Base-by-base conservation (phyloP, 2,329 filamentous ascomycete genomes). In the Talaromyces sp. region DNA sequence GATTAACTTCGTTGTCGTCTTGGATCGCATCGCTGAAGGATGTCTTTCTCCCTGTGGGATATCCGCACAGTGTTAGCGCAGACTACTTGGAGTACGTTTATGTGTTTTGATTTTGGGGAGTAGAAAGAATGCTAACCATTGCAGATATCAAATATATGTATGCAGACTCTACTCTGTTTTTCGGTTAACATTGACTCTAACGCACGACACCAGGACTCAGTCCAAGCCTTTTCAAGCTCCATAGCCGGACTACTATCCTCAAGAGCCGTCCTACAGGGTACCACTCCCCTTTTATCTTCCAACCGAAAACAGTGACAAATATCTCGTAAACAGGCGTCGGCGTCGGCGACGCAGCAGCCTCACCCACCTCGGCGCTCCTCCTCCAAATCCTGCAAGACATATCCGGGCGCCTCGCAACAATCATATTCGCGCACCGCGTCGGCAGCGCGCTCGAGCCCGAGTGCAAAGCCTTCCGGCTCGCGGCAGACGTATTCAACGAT, bases 401-500 rank as follows among this genome's bases (percentile, higher is more conserved):
- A 56, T 88, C 89, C 63, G 91, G 90, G 9, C 86, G 91, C 7
- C 77, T 96, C 27, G 90, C 90, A 1, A 96, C 92, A 0, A 96
- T 96, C 62, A 75, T 90, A 10, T 96, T 96, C 72, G 93, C 92
- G 1, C 88, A 96, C 72, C 83, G 86, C 50, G 86, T 93, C 61
- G 91, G 92, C 41, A 89, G 89, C 52, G 84, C 89, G 32, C 88
- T 96, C 54, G 91, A 96, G 73, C 90, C 91, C 1, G 92, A 97
- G 72, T 93, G 90, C 78, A 97, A 97, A 74, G 88, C 85, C 73
- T 96, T 93, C 75, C 88, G 92, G 17, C 88, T 96, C 55, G 84
- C 93, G 2, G 92, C 92, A 4, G 92, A 96, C 71, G 79, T 96
- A 21, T 89, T 96, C 78, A 96, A 96, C 74, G 92, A 96, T 71